Evolutionary conservation across 2,329 filamentous ascomycete genomes (phyloP), one percentile per base, ranked within the genome.

Genomic region (Didymella exigua): DNA sequence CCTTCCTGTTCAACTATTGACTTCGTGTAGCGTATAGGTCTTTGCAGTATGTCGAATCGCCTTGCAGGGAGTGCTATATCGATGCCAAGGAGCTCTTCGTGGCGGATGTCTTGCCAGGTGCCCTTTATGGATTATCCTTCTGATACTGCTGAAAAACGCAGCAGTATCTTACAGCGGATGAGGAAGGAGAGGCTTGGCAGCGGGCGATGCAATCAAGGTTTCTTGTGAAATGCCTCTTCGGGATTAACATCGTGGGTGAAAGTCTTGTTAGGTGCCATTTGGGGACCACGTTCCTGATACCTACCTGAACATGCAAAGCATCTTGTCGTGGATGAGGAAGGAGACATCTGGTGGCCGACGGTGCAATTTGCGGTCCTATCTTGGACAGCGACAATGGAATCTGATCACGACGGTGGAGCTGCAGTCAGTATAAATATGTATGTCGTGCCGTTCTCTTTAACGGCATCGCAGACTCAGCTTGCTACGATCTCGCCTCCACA

Each of bases 401-500:
- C 30, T 54, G 52, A 37, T 54, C 19, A 42, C 45, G 31, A 41
- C 13, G 23, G 16, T 9, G 26, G 37, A 53, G 43, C 49, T 51
- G 21, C 36, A 48, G 23, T 7, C 54, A 49, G 56, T 67, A 67
- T 67, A 65, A 64, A 49, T 61, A 64, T 54, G 47, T 38, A 30
- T 18, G 38, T 51, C 48, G 26, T 46, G 8, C 24, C 14, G 33
- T 21, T 47, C n/a, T 48, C 48, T 56, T 46, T 49, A 61, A 49
- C 46, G 41, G 58, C 21, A 49, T 58, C 31, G 54, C 60, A 63
- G 51, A 49, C 52, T 59, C 57, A 55, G 46, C 57, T 61, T 52
- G 55, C 62, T 63, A 56, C 63, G 53, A 62, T 63, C 63, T 54
- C 60, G 62, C 58, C 41, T 63, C 50, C 40, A 58, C 63, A 66